Base-by-base conservation (phyloP, 2,329 filamentous ascomycete genomes). In the Colletotrichum cereale region DNA sequence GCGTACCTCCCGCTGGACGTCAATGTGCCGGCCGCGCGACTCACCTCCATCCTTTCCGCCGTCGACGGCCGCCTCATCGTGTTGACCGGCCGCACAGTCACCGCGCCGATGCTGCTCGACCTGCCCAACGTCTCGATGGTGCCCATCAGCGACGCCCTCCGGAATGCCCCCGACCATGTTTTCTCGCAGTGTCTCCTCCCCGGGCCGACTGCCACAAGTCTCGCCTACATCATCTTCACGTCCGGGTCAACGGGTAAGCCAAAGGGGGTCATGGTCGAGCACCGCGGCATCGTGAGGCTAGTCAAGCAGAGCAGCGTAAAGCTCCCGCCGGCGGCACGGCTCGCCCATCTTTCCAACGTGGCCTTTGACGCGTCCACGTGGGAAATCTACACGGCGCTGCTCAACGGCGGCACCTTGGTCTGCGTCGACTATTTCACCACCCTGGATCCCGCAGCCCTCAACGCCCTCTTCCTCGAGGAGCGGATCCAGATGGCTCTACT, bases 401-500 rank as follows among this genome's bases (percentile, higher is more conserved):
- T 77, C 2, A 75, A 74, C 21, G 76, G 76, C 0, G 75, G 75
- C 3, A 77, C 71, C 0, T 2, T 77, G 0, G 53, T 75, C 6
- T 77, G 76, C 12, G 65, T 77, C 0, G 75, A 77, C 34, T 66
- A 72, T 2, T 44, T 68, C 21, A 73, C 73, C 3, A 53, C 62
- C 0, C 42, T 77, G 0, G 75, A 76, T 3, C 47, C 24, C 11
- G 55, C 55, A 5, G 68, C 69, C 0, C 69, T 77, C 5, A 42
- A 64, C 7, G 66, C 24, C 61, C 67, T 62, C 29, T 76, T 76
- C 62, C 40, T 42, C 34, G 58, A 76, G 5, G 80, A 83, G 67
- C 78, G 78, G 5, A 81, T 83, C 47, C 80, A 82, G 67, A 79
- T 77, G 52, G 78, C 80, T 16, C 73, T 82, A 0, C 36, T 74